Evolutionary conservation across 257 asterid genomes (phyloP).

Genomic region (Solanum pennellii): DNA sequence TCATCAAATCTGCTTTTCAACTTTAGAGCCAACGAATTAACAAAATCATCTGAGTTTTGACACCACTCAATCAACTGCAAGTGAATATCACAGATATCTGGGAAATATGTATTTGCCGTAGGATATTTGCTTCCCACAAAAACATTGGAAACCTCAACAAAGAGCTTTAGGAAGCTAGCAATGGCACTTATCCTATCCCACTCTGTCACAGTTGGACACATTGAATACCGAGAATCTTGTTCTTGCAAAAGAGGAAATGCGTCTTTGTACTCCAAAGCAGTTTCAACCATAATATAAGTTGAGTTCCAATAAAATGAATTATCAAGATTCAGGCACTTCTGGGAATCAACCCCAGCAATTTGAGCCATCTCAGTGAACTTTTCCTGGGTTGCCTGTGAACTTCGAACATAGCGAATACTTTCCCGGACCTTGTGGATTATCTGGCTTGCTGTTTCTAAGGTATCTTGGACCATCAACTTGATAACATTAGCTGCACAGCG

Average conservation of each 20-base stretch:
- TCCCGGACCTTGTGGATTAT: slow-evolving; percentile 60
- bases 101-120: slow-evolving; percentile 68
- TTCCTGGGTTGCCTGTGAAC: slow-evolving; percentile 53
- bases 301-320: slow-evolving; percentile 70
- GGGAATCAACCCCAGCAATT: slow-evolving; percentile 40
- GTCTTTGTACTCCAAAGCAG: slow-evolving; percentile 61
- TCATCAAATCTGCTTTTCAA: slow-evolving; percentile 79
- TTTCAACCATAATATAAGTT: slow-evolving; percentile 71
- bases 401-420: slow-evolving; percentile 48
- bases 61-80: slow-evolving; percentile 85
- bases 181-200: slow-evolving; percentile 73
- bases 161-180: slow-evolving; percentile 60
- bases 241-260: slow-evolving; percentile 68
- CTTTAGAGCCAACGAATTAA: slow-evolving; percentile 72
- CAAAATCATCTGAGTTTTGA: slow-evolving; percentile 71
- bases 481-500: slow-evolving; percentile 82
- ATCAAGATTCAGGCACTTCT: slow-evolving; percentile 43
- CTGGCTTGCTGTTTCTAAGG: slow-evolving; percentile 52
- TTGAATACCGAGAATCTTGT: slow-evolving; percentile 44
- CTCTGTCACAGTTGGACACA: slow-evolving; percentile 48
- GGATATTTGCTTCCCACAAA: slow-evolving; percentile 56
- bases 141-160: slow-evolving; percentile 60
- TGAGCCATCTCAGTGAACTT: slow-evolving; percentile 71
- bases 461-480: slow-evolving; percentile 70
- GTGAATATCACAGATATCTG: slow-evolving; percentile 86